Percentiles rank a stretch among this genome's conserved stretches.
Evolutionary conservation across 31 red algal species (phyloP).

Genomic region (Odonthalia washingtoniensis): DNA sequence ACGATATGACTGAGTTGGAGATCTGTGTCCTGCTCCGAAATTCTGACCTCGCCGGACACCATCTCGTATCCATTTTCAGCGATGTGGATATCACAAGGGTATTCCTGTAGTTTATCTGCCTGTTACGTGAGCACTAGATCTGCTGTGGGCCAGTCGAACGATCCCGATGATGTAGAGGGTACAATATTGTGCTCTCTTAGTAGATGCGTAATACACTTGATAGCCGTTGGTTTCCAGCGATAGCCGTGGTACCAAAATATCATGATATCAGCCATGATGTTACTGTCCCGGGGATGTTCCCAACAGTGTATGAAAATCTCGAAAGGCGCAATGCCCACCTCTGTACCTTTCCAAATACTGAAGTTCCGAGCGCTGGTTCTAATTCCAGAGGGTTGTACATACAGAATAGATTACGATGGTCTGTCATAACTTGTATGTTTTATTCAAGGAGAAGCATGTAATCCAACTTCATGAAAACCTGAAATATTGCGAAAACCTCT

Average conservation of each 20-base stretch:
- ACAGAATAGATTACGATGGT: constrained; percentile 25
- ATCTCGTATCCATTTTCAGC: background rate
- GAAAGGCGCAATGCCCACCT: background rate
- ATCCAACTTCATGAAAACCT: constrained; percentile 31
- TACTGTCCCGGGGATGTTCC: background rate
- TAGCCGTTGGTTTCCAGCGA: background rate
- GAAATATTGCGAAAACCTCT: constrained; percentile 12
- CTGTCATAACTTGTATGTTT: constrained; percentile 22
- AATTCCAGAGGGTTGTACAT: constrained; percentile 10
- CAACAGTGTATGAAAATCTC: background rate
- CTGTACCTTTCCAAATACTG: background rate
- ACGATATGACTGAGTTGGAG: constrained; percentile 16
- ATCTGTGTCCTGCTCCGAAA: constrained; percentile 20
- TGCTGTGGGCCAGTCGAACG: background rate
- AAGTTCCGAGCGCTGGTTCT: constrained; percentile 8
- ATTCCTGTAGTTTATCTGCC: no score
- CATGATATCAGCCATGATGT: constrained; percentile 38
- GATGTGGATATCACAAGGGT: no score
- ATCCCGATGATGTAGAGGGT: background rate
- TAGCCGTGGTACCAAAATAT: background rate
- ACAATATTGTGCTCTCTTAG: background rate
- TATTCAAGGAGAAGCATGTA: constrained; percentile 25
- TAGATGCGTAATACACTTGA: background rate
- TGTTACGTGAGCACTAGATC: background rate
- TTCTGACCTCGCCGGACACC: constrained; percentile 1